Percentiles rank a stretch among this genome's conserved stretches.
phyloP scores from a whole-genome alignment of 306 rosid species.

The Pterocarpus macrocarpus region DNA sequence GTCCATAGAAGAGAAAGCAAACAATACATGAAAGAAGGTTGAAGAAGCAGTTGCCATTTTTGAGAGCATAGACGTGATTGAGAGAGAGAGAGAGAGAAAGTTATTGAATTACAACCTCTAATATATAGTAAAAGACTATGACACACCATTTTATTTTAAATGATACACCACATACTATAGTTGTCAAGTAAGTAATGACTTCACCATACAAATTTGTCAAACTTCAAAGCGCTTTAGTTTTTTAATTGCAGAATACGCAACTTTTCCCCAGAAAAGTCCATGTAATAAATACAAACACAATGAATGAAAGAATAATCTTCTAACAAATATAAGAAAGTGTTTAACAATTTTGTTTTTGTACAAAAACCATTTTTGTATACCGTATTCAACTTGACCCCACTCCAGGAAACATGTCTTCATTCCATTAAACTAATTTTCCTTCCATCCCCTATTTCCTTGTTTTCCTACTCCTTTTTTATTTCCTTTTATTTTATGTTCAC shows the following conservation, averaged over 20 bases:
- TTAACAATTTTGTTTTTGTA: neutral
- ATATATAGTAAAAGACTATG: too few species aligned
- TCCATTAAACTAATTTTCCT: slow-evolving; percentile 24
- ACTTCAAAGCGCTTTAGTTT: neutral
- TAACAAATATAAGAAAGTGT: neutral
- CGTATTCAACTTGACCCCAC: slow-evolving; percentile 47
- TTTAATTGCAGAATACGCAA: too few species aligned
- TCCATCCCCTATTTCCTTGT: neutral
- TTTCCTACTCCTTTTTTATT: neutral
- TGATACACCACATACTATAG: too few species aligned
- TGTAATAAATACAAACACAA: neutral
- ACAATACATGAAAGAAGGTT: too few species aligned
- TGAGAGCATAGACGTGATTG: too few species aligned
- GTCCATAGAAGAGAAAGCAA: too few species aligned
- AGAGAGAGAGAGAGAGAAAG: too few species aligned
- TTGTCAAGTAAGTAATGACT: neutral
- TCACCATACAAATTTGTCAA: neutral
- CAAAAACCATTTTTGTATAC: neutral
- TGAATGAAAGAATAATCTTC: neutral
- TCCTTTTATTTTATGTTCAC: slow-evolving; percentile 21
- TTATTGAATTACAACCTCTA: too few species aligned
- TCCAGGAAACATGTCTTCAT: slow-evolving; percentile 31
- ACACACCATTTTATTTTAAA: too few species aligned
- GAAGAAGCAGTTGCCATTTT: too few species aligned
- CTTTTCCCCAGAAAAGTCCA: too few species aligned